Evolutionary conservation across 2,329 filamentous ascomycete genomes (phyloP), one percentile per base, ranked within the genome.

Genomic region (Aspergillus melleus): DNA sequence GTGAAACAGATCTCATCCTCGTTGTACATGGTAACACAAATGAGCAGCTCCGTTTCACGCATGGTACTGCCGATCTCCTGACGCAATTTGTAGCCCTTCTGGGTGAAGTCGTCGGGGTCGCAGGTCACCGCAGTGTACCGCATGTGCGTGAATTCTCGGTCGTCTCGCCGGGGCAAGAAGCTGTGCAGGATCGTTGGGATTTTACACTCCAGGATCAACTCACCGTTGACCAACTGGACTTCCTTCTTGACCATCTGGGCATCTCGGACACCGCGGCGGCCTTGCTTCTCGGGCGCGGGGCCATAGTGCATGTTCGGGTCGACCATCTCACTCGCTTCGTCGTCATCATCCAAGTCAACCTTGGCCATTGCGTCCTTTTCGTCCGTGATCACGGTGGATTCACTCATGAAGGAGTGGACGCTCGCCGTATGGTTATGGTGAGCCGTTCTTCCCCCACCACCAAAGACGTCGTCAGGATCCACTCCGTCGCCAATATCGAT

Each of bases 11-110:
- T 91, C 73, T 98, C 95, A 77, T 97, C 91, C 78, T 99, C 95
- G 77, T 99, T 99, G 81, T 97, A 98, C 95, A 98, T 98, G 68
- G 95, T 99, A 62, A 99, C 83, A 74, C 93, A 96, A 69, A 99
- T 96, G 74, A 98, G 95, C 8, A 99, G 81, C 77, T 99, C 95
- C 0, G 94, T 98, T 76, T 98, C 93, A 63, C 95, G 87, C 29
- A 88, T 82, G 0, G 91, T 96, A 59, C 81, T 85, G 50, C 92
- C 92, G 61, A 97, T 92, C 71, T 91, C 91, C 76, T 98, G 95
- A 56, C 95, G 90, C 70, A 99, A 80, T 72, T 96, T 95, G 81
- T 97, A 99, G 1, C 93, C 94, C 63, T 89, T 86, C 8, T 88
- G 84, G 3, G 92, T 90, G 70, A 96, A 98, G 73, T 98, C 92